Conservation (phyloP, 768 basidiomycete genomes). For the Podaxis sp. region DNA sequence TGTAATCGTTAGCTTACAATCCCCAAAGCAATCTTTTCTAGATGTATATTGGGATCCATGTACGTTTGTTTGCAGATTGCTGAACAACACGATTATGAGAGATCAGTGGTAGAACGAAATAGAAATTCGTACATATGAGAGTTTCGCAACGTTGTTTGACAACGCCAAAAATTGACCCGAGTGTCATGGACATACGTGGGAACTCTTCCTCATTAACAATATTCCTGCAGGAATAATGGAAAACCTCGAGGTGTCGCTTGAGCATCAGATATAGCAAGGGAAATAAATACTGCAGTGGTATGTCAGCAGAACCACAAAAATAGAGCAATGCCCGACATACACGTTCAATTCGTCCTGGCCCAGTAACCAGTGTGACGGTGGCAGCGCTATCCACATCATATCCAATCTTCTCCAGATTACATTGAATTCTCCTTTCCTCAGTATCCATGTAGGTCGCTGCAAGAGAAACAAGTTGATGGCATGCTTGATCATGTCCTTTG, state of each 20-base stretch:
- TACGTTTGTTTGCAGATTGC: constrained; percentile 37
- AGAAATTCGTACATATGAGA: constrained; percentile 28
- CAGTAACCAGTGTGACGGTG: constrained; percentile 34
- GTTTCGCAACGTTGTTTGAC: constrained; percentile 32
- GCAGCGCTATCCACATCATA: constrained; percentile 35
- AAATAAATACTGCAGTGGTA: constrained; percentile 19
- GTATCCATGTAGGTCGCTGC: constrained; percentile 25
- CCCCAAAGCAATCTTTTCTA: constrained; percentile 38
- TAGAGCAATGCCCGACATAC: constrained; percentile 21
- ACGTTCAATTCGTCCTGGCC: constrained; percentile 34
- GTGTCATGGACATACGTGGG: constrained; percentile 26
- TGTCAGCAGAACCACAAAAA: background rate
- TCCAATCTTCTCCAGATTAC: constrained; percentile 26
- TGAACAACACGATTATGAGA: background rate
- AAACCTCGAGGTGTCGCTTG: constrained; percentile 18
- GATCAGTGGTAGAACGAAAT: background rate
- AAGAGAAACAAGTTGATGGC: constrained; percentile 26
- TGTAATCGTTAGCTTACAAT: constrained; percentile 24
- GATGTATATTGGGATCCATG: constrained; percentile 30
- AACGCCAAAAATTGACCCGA: constrained; percentile 29
- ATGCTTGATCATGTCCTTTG: constrained; percentile 25
- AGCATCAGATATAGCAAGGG: constrained; percentile 23
- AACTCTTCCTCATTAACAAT: constrained; percentile 35
- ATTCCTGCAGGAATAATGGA: constrained; percentile 33
- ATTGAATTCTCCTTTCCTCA: constrained; percentile 32